Conservation (phyloP, 805 yeast species). For the Teunomyces cretensis region DNA sequence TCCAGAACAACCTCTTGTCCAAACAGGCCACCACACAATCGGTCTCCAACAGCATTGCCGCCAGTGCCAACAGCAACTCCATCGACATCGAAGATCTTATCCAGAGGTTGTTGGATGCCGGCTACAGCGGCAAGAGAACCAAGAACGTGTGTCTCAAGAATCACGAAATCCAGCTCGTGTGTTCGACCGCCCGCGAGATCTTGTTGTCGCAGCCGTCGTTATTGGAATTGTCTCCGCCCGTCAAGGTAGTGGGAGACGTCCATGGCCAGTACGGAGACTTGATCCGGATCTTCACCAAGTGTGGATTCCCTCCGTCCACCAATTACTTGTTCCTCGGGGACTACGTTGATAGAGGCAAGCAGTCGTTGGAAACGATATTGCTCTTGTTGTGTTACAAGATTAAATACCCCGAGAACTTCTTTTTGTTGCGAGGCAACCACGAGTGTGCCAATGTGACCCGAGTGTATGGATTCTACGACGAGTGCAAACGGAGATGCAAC, state of each 20-base stretch:
- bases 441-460: constrained; percentile 97
- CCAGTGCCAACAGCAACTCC: constrained; percentile 6
- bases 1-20: constrained; percentile 1
- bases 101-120: constrained; percentile 90
- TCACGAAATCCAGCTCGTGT: constrained; percentile 83
- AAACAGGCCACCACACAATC: not conserved
- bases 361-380: constrained; percentile 87
- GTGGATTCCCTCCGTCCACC: constrained; percentile 95
- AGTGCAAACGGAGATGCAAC: constrained; percentile 91
- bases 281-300: constrained; percentile 85
- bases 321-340: constrained; percentile 93
- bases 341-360: constrained; percentile 97
- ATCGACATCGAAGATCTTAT: constrained; percentile 81
- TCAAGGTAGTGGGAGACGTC: constrained; percentile 88
- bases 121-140: constrained; percentile 91
- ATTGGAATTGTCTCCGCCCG: constrained; percentile 83
- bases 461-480: constrained; percentile 97
- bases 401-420: constrained; percentile 95
- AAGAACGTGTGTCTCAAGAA: constrained; percentile 85
- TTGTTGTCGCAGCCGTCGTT: constrained; percentile 88
- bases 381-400: constrained; percentile 88
- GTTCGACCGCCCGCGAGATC: constrained; percentile 85
- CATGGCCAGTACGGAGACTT: constrained; percentile 96
- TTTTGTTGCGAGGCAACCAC: constrained; percentile 90
- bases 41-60: not conserved